Evolutionary conservation across 495 filamentous ascomycete species (phyloP).

Genomic region (Talaromyces liani): DNA sequence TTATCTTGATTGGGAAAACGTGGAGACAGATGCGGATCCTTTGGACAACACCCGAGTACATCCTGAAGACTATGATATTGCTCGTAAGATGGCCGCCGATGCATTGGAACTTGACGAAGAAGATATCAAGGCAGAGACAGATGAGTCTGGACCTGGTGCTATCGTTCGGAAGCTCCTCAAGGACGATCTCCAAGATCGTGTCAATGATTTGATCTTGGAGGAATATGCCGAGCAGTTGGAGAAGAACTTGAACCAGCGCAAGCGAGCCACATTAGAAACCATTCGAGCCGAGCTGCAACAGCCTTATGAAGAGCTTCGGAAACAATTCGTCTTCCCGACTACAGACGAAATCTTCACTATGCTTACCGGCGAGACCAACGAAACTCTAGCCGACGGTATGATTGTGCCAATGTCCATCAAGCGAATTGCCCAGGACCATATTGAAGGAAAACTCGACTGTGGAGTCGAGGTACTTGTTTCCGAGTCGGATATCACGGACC

Average conservation of each 20-base stretch:
- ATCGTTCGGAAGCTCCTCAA: conserved; percentile 88
- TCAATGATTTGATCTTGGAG: conserved; percentile 92
- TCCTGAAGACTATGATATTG: conserved; percentile 95
- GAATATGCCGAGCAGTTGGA: conserved; percentile 96
- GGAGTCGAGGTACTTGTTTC: conserved; percentile 85
- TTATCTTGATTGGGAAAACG: conserved; percentile 75
- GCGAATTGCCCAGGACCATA: conserved; percentile 80
- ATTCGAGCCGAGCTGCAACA: conserved; percentile 88
- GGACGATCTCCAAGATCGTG: conserved; percentile 85
- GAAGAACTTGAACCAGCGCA: conserved; percentile 83
- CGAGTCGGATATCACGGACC: conserved; percentile 60
- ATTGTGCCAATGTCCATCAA: conserved; percentile 84
- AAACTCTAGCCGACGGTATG: conserved; percentile 80
- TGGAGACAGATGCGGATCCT: conserved; percentile 73
- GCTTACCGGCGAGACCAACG: conserved; percentile 87
- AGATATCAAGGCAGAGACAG: conserved; percentile 88
- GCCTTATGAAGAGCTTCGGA: conserved; percentile 89
- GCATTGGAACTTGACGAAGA: conserved; percentile 94
- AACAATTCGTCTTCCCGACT: conserved; percentile 61
- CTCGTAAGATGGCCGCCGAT: conserved; percentile 96
- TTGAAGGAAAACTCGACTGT: conserved; percentile 87
- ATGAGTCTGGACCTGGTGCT: conserved; percentile 78
- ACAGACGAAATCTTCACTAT: conserved; percentile 90
- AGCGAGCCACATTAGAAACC: conserved; percentile 92
- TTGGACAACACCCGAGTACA: conserved; percentile 95